These are phyloP conservation scores for Teratosphaeria gauchensis DNA, from an alignment of 2,329 filamentous ascomycete genomes.

Conservation along the genomic window DNA sequence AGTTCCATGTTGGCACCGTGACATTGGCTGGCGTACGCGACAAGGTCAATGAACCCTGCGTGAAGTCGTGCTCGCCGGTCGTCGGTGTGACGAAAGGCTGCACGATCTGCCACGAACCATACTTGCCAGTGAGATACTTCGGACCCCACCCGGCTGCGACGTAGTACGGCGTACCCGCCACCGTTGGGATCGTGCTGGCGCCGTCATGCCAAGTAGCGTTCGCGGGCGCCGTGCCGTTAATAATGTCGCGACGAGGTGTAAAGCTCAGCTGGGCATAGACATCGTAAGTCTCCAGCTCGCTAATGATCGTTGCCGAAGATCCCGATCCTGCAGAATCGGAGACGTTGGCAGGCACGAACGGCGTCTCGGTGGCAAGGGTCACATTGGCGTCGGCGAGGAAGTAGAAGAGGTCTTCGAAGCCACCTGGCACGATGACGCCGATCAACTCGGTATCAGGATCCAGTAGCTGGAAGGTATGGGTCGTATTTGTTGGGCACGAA, in stretches of 20 bases:
- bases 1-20: slow-evolving; percentile 14
- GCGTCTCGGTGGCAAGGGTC: slow-evolving; percentile 26
- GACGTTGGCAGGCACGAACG: slow-evolving; percentile 28
- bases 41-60: slow-evolving; percentile 36
- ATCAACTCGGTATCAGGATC: slow-evolving; percentile 41
- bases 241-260: slow-evolving; percentile 30
- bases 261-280: slow-evolving; percentile 36
- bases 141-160: slow-evolving; percentile 26
- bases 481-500: slow-evolving; percentile 36
- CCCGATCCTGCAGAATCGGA: slow-evolving; percentile 20
- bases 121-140: slow-evolving; percentile 35
- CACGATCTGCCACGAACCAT: slow-evolving; percentile 37
- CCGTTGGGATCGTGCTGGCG: not conserved
- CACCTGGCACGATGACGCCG: slow-evolving; percentile 38
- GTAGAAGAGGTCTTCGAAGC: slow-evolving; percentile 36
- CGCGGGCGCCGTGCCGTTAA: slow-evolving; percentile 33
- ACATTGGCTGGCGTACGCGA: slow-evolving; percentile 17
- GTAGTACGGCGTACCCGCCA: slow-evolving; percentile 6
- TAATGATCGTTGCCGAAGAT: slow-evolving; percentile 25
- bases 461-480: slow-evolving; percentile 40
- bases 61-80: slow-evolving; percentile 35
- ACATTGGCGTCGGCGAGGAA: slow-evolving; percentile 28
- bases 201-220: slow-evolving; percentile 4
- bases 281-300: slow-evolving; percentile 32
- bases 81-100: slow-evolving; percentile 34